Evolutionary conservation across 177 flowering plant species (phyloP).

Genomic region (Vitis hybrid): DNA sequence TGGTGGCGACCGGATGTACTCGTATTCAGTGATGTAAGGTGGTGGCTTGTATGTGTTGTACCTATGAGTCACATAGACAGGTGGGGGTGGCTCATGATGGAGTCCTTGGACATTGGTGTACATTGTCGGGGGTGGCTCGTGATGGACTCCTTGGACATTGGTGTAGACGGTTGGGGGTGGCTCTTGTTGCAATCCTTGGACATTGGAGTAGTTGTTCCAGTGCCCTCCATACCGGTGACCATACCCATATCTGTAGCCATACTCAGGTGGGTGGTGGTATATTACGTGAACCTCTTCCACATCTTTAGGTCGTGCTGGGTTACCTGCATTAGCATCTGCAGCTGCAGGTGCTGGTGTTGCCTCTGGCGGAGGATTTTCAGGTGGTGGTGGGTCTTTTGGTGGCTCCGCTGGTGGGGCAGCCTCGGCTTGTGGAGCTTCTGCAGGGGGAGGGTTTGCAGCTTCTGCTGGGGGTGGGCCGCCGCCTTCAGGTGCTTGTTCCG

Average conservation of each 20-base stretch:
- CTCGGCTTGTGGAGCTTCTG: constrained; percentile 33
- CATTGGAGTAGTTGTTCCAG: constrained; percentile 31
- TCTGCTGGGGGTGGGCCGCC: constrained; percentile 37
- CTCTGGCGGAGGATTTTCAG: constrained; percentile 35
- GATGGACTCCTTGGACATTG: constrained; percentile 21
- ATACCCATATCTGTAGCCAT: constrained; percentile 38
- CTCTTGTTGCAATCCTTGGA: constrained; percentile 21
- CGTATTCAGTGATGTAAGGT: constrained; percentile 54
- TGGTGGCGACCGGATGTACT: constrained; percentile 41
- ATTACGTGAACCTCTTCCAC: constrained; percentile 59
- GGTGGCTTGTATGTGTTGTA: constrained; percentile 73
- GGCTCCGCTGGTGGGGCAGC: constrained; percentile 33
- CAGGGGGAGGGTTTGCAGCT: constrained; percentile 29
- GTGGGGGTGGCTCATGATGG: constrained; percentile 28
- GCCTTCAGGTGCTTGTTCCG: constrained; percentile 45
- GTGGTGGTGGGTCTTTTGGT: constrained; percentile 25
- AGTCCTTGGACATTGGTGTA: constrained; percentile 24
- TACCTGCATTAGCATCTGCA: constrained; percentile 24
- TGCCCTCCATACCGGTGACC: constrained; percentile 20
- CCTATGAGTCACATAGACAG: constrained; percentile 51
- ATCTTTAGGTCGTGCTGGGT: constrained; percentile 38
- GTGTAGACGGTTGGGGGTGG: constrained; percentile 26
- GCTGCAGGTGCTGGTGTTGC: constrained; percentile 26
- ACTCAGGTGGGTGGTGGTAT: constrained; percentile 57
- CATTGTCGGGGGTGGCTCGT: constrained; percentile 20